These are phyloP conservation scores for Colletotrichum sidae DNA, from an alignment of 2,329 filamentous ascomycete species.

Conservation along the genomic window DNA sequence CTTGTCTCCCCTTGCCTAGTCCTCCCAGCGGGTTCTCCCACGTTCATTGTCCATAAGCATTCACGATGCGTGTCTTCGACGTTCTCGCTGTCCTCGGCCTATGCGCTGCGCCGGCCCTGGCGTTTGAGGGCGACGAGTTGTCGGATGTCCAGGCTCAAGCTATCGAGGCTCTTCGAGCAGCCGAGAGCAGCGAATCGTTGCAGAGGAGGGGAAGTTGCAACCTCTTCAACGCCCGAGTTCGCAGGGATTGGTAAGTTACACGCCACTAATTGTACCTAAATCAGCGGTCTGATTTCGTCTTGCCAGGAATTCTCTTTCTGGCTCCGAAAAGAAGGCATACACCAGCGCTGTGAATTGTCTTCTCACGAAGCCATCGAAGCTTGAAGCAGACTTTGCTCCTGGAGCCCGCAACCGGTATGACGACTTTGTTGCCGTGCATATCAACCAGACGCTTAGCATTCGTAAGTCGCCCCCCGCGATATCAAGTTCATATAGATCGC, in stretches of 20 bases:
- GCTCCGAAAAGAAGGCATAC: constrained; percentile 36
- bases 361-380: constrained; percentile 15
- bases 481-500: no score
- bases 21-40: no score
- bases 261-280: no score
- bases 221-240: constrained; percentile 11
- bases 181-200: neutral
- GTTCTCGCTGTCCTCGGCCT: neutral
- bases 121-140: constrained; percentile 12
- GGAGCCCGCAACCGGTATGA: constrained; percentile 34
- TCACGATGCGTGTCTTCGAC: constrained; percentile 11
- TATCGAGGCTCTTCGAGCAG: constrained; percentile 15
- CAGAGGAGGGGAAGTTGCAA: constrained; percentile 16
- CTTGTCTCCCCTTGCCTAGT: no score
- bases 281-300: no score
- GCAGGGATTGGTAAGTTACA: constrained; percentile 11
- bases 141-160: constrained; percentile 16
- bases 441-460: constrained; percentile 30
- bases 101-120: neutral
- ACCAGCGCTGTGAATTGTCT: constrained; percentile 37
- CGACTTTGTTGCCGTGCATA: constrained; percentile 38
- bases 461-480: neutral
- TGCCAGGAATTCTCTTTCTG: constrained; percentile 40
- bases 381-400: constrained; percentile 30
- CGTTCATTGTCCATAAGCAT: no score